Evolutionary conservation across 805 yeast genomes (phyloP), one percentile per base, ranked within the genome.

Genomic region (Helenozyma baotianmanensis): DNA sequence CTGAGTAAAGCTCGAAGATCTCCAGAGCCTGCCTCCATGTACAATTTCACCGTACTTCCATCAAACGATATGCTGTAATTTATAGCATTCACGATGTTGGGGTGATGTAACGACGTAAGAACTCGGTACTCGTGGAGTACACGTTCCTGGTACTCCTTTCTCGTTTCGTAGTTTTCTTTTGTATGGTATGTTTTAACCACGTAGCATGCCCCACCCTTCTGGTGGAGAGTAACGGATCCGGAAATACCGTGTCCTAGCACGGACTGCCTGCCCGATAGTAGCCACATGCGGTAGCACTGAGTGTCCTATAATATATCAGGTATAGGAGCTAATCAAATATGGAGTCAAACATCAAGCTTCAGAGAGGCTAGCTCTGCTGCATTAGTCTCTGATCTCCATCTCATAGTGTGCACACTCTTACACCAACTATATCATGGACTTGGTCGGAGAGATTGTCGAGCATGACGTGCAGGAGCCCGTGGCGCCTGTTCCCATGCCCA

Each of bases 391-490:
- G n/a, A n/a, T n/a, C n/a, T n/a, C n/a, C n/a, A n/a, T n/a, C n/a
- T n/a, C n/a, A n/a, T n/a, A n/a, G n/a, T n/a, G n/a, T n/a, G n/a
- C n/a, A n/a, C n/a, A n/a, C n/a, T n/a, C n/a, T n/a, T n/a, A n/a
- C n/a, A n/a, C n/a, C n/a, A n/a, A n/a, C n/a, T n/a, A n/a, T n/a
- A n/a, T n/a, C 25, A 82, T 82, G 89, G 82, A 80, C 53, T 64
- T 80, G 38, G 57, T 82, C 17, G 83, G 85, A 8, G 90, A 83
- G 42, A 81, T 83, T 19, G 77, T 81, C 7, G 92, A 83, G 47
- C 79, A 68, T 36, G 77, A 76, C 30, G 56, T 60, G 0, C 51
- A 43, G 6, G 52, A 60, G 1, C 68, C 68, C 3, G 34, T 36
- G 2, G 53, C 58, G 6, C 44, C 45, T 1, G 22, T 24, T 8